Percentiles rank a stretch among this genome's conserved stretches.
Conservation (phyloP, 1,139 yeast species). For the Scheffersomyces parashehatae region DNA sequence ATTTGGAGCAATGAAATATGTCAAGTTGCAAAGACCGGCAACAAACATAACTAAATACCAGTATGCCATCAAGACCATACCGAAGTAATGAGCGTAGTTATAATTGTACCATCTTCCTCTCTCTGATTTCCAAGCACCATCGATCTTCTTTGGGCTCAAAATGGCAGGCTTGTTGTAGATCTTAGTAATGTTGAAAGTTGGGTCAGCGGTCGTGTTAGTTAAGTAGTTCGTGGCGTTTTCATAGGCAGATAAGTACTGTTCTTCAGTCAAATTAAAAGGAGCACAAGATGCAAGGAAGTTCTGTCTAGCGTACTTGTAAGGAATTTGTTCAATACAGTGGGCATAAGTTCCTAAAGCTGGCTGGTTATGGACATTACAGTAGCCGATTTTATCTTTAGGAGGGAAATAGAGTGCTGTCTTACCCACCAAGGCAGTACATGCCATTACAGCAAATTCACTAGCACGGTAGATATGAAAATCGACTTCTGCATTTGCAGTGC, state of each 20-base stretch:
- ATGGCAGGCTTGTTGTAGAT: slow-evolving; percentile 33
- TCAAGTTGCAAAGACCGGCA: slow-evolving; percentile 43
- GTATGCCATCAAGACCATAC: slow-evolving; percentile 48
- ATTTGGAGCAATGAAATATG: slow-evolving; percentile 35
- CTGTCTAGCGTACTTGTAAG: slow-evolving; percentile 24
- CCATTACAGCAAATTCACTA: slow-evolving; percentile 13
- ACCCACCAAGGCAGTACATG: slow-evolving; percentile 29
- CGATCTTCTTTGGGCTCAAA: slow-evolving; percentile 20
- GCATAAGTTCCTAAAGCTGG: slow-evolving; percentile 43
- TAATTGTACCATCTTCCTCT: slow-evolving; percentile 42
- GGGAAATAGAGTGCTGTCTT: slow-evolving; percentile 29
- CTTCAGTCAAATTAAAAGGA: slow-evolving; percentile 26
- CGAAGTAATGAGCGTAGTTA: slow-evolving; percentile 49
- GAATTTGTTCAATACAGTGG: slow-evolving; percentile 30
- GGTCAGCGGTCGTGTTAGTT: slow-evolving; percentile 26
- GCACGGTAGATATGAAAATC: slow-evolving; percentile 7
- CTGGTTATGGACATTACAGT: slow-evolving; percentile 33
- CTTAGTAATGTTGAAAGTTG: slow-evolving; percentile 26
- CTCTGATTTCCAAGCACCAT: slow-evolving; percentile 37
- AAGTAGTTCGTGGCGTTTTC: slow-evolving; percentile 38
- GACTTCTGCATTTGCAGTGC: background rate
- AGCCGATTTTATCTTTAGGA: slow-evolving; percentile 25
- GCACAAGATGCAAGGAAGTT: slow-evolving; percentile 26
- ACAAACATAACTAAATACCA: slow-evolving; percentile 45
- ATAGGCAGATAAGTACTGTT: slow-evolving; percentile 30